These are phyloP conservation scores for Phytopythium chamaehyphon DNA, from an alignment of 352 stramenopile species.

Conservation along the genomic window DNA sequence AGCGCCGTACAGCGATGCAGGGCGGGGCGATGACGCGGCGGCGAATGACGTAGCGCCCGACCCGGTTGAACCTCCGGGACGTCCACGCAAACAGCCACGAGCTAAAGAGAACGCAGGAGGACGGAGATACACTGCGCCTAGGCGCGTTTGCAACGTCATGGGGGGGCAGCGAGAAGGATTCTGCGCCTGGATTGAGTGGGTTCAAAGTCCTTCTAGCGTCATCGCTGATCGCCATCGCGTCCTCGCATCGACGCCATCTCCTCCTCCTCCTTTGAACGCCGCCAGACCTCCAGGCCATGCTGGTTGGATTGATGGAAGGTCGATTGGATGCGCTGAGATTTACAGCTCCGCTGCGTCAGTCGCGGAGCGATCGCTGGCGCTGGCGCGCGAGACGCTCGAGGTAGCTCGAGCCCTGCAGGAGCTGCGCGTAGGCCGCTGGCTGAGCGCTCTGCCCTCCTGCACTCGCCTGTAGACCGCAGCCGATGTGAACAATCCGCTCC, in stretches of 20 bases:
- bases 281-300: no score
- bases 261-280: no score
- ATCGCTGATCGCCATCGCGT: no score
- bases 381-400: slow-evolving; percentile 26
- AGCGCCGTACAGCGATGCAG: no score
- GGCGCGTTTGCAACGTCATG: no score
- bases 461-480: neutral
- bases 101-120: no score
- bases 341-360: neutral
- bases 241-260: no score
- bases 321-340: neutral
- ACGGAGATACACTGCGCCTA: no score
- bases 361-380: slow-evolving; percentile 7
- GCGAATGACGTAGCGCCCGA: slow-evolving; percentile 3
- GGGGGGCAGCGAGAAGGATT: no score
- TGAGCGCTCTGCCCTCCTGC: slow-evolving; percentile 1
- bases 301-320: no score
- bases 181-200: no score
- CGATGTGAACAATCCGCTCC: slow-evolving; percentile 1
- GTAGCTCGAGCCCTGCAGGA: slow-evolving; percentile 59
- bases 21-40: slow-evolving; percentile 1
- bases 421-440: slow-evolving; percentile 28
- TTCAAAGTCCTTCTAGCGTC: no score
- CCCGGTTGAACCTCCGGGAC: slow-evolving; percentile 6
- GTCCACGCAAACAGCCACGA: neutral